These are phyloP conservation scores for Hypoxylon fragiforme DNA, from an alignment of 495 filamentous ascomycete species.

Conservation along the genomic window DNA sequence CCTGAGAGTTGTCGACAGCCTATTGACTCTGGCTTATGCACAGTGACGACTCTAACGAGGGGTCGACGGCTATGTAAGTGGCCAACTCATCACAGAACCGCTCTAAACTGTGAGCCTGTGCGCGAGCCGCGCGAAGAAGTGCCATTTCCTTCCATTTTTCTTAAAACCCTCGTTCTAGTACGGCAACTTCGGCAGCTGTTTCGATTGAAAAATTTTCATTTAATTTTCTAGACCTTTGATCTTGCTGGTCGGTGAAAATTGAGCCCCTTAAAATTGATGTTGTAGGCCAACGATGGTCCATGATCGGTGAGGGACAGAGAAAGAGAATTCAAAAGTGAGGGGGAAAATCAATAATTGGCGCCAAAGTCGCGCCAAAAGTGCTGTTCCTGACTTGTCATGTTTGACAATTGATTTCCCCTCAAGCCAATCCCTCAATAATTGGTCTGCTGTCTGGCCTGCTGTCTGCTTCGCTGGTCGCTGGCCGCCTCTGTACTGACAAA, in stretches of 20 bases:
- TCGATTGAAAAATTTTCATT: too few species aligned
- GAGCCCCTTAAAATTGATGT: slow-evolving; percentile 12
- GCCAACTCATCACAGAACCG: slow-evolving; percentile 38
- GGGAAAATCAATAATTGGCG: slow-evolving; percentile 25
- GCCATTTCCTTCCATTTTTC: slow-evolving; percentile 8
- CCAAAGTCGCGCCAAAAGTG: too few species aligned
- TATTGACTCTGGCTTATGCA: slow-evolving; percentile 32
- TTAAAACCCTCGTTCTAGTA: slow-evolving; percentile 29
- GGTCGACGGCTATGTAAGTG: slow-evolving; percentile 12
- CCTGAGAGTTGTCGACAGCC: slow-evolving; percentile 30
- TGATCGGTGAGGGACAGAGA: not conserved
- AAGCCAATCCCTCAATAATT: slow-evolving; percentile 15
- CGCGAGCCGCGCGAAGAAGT: slow-evolving; percentile 28
- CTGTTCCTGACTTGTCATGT: slow-evolving; percentile 24
- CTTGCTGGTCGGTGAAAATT: slow-evolving; percentile 21
- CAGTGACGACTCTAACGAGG: slow-evolving; percentile 19
- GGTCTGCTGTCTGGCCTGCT: slow-evolving; percentile 31
- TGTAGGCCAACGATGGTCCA: too few species aligned
- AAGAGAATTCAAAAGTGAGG: not conserved
- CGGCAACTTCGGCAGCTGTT: slow-evolving; percentile 1
- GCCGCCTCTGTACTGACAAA: slow-evolving; percentile 20
- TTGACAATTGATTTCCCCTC: slow-evolving; percentile 19
- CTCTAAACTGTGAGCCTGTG: slow-evolving; percentile 15
- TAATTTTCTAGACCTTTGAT: too few species aligned
- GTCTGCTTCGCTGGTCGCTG: slow-evolving; percentile 12